phyloP scores from a whole-genome alignment of 805 yeast species.

The Barnettozyma salicaria region DNA sequence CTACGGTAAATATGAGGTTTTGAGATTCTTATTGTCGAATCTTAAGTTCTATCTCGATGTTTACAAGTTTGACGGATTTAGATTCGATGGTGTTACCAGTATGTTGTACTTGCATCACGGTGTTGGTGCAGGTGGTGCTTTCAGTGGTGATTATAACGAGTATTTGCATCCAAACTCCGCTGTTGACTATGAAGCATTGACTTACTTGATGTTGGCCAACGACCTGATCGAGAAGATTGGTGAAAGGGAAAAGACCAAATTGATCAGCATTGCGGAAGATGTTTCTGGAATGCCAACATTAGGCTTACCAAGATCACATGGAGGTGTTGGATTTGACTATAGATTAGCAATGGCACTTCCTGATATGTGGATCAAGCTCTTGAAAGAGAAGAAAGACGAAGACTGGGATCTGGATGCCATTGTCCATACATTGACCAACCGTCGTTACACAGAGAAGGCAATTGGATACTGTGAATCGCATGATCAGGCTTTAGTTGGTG shows the following conservation, averaged over 20 bases:
- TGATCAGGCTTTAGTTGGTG: constrained; percentile 97
- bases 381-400: constrained; percentile 80
- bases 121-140: constrained; percentile 71
- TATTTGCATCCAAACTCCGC: constrained; percentile 68
- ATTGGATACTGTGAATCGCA: constrained; percentile 92
- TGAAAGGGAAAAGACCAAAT: constrained; percentile 36
- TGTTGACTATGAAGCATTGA: constrained; percentile 83
- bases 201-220: constrained; percentile 89
- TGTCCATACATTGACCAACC: constrained; percentile 74
- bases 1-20: constrained; percentile 86
- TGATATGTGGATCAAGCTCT: constrained; percentile 96
- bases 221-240: constrained; percentile 55
- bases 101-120: constrained; percentile 94
- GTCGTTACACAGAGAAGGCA: constrained; percentile 84
- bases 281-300: constrained; percentile 97
- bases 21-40: constrained; percentile 79
- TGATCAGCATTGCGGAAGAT: constrained; percentile 88
- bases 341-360: constrained; percentile 96
- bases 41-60: constrained; percentile 78
- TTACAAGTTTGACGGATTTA: constrained; percentile 86
- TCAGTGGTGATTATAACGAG: constrained; percentile 90
- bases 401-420: constrained; percentile 87
- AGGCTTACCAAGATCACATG: constrained; percentile 62
- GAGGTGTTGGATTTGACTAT: constrained; percentile 94
- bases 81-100: constrained; percentile 95